Evolutionary conservation across 768 basidiomycete genomes (phyloP), one percentile per base, ranked within the genome.

Genomic region (Trametes maxima): DNA sequence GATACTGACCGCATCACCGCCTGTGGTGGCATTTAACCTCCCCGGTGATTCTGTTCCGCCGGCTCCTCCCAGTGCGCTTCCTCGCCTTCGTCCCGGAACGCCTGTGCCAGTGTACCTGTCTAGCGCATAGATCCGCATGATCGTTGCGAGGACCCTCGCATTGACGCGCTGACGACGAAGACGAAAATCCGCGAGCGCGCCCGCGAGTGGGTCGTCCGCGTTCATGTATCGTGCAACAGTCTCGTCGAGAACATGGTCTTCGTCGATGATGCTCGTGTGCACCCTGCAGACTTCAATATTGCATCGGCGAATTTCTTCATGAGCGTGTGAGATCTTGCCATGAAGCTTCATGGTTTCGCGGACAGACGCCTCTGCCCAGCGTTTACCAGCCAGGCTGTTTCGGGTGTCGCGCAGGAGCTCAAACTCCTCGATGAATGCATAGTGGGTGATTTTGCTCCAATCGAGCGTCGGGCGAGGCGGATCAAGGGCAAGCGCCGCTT

Each of bases 341-440:
- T 24, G 19, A 10, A 22, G 5, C 8, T 22, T 13, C 45, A 46
- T 46, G 5, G 14, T 22, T 8, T 24, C 21, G 3, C 45, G 45
- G 2, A 46, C 45, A 13, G 22, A 11, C 13, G 45, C 21, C 50
- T 51, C 6, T 2, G 65, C 63, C 75, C 75, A 76, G 2, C 57
- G 67, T 45, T 64, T 67, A 3, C 67, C 35, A 17, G 42, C 53
- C 21, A 75, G 60, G 37, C 73, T 68, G 33, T 66, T 40, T 3
- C 64, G 50, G 1, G 71, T 65, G 43, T 74, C 64, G 5, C 59
- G 61, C 3, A 76, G 68, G n/a, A 76, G 63, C 21, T 58, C 44
- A 50, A 76, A 73, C 40, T 76, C 66, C 11, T 70, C 69, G 1
- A 76, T 57, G 45, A 73, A 75, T 1, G 43, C 49, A 48, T 69